Conservation (phyloP, 2,329 filamentous ascomycete genomes). For the Emergomyces orientalis region DNA sequence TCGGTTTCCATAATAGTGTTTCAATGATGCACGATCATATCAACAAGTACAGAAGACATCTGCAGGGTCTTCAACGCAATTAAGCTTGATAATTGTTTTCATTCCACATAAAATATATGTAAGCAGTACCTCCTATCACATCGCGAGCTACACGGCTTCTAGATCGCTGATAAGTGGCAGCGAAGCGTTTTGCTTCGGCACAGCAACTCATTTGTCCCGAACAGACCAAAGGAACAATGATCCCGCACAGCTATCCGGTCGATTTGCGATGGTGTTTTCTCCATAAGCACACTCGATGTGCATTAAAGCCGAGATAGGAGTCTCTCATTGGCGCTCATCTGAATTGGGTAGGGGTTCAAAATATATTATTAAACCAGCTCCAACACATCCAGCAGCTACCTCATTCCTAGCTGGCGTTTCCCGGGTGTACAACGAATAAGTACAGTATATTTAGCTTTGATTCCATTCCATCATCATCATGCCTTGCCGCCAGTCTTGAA, state of each 20-base stretch:
- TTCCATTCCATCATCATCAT: conserved; percentile 8
- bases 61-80: neutral
- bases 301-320: neutral
- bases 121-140: neutral
- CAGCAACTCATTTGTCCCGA: neutral
- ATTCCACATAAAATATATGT: neutral
- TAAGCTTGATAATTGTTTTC: neutral
- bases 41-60: neutral
- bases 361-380: neutral
- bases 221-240: neutral
- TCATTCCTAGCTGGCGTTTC: neutral
- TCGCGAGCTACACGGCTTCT: neutral
- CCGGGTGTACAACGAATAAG: neutral
- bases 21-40: neutral
- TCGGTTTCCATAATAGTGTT: neutral
- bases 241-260: neutral
- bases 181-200: neutral
- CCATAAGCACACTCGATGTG: neutral
- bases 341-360: neutral
- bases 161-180: neutral
- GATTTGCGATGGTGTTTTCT: neutral
- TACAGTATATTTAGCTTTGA: neutral
- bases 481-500: conserved; percentile 48
- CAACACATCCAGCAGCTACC: neutral
- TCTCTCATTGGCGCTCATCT: neutral